These are phyloP conservation scores for Elsinoe batatas DNA, from an alignment of 2,329 filamentous ascomycete species.

Conservation along the genomic window DNA sequence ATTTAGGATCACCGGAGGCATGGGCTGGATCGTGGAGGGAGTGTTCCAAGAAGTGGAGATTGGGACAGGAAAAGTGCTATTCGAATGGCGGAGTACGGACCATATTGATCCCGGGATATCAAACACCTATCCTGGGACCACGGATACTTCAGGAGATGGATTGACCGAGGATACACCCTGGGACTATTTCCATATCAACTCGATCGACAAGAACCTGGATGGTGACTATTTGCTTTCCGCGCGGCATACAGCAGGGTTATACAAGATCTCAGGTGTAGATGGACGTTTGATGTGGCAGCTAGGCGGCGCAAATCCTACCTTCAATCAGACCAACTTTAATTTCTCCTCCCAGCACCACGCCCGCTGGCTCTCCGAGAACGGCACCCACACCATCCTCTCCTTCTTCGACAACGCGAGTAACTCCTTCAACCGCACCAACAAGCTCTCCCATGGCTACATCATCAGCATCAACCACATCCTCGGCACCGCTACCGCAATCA, in stretches of 20 bases:
- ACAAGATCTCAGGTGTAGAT: conserved; percentile 39
- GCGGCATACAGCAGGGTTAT: conserved; percentile 37
- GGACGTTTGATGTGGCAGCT: conserved; percentile 42
- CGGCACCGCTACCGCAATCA: conserved; percentile 37
- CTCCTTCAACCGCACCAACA: conserved; percentile 33
- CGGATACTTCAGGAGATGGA: conserved; percentile 38
- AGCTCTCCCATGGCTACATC: conserved; percentile 37
- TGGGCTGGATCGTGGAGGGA: conserved; percentile 44
- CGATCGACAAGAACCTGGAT: conserved; percentile 40
- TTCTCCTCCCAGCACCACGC: conserved; percentile 47
- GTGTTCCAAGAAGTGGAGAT: conserved; percentile 48
- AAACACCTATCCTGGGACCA: conserved; percentile 36
- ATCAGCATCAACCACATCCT: conserved; percentile 36
- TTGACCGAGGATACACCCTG: conserved; percentile 38
- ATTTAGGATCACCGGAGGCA: conserved; percentile 31
- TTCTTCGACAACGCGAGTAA: conserved; percentile 47
- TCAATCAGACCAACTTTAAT: conserved; percentile 38
- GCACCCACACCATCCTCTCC: conserved; percentile 41
- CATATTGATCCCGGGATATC: conserved; percentile 44
- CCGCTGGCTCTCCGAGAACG: conserved; percentile 37
- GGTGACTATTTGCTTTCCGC: conserved; percentile 43
- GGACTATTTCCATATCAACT: conserved; percentile 49
- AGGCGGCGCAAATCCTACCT: conserved; percentile 40
- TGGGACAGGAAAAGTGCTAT: conserved; percentile 45
- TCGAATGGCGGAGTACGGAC: conserved; percentile 51